Conservation (phyloP, 1,284 basidiomycete species). For the Cystobasidium slooffiae region DNA sequence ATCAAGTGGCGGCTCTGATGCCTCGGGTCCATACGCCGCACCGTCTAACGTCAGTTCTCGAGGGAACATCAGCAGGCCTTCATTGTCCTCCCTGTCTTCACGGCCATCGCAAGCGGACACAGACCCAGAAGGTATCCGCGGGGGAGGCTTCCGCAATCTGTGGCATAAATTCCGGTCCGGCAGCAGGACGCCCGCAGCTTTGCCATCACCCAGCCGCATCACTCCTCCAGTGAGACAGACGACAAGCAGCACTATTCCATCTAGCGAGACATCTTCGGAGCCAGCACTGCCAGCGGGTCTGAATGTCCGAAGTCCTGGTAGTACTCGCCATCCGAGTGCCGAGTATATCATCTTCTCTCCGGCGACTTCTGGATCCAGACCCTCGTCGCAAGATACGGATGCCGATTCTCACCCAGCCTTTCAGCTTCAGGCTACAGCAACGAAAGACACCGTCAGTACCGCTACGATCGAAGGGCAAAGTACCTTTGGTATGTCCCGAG, state of each 20-base stretch:
- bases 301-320: constrained; percentile 24
- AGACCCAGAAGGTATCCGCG: constrained; percentile 16
- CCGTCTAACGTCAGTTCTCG: not conserved
- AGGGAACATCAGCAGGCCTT: constrained; percentile 18
- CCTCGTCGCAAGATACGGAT: constrained; percentile 22
- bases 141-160: constrained; percentile 16
- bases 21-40: constrained; percentile 7
- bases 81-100: constrained; percentile 16
- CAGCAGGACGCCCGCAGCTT: constrained; percentile 32
- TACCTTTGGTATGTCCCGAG: not conserved
- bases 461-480: constrained; percentile 18
- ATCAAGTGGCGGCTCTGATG: constrained; percentile 27
- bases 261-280: constrained; percentile 11
- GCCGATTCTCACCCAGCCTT: constrained; percentile 8
- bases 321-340: constrained; percentile 16
- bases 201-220: not conserved
- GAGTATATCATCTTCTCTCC: constrained; percentile 31
- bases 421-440: not conserved
- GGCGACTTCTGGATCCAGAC: constrained; percentile 12
- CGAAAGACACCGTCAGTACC: constrained; percentile 9
- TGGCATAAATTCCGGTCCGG: constrained; percentile 37
- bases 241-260: not conserved
- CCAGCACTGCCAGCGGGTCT: not conserved
- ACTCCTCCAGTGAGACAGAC: constrained; percentile 2
- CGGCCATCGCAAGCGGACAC: constrained; percentile 17